Evolutionary conservation across 73 alveolate genomes (phyloP).

Genomic region (Paramecium caudatum): DNA sequence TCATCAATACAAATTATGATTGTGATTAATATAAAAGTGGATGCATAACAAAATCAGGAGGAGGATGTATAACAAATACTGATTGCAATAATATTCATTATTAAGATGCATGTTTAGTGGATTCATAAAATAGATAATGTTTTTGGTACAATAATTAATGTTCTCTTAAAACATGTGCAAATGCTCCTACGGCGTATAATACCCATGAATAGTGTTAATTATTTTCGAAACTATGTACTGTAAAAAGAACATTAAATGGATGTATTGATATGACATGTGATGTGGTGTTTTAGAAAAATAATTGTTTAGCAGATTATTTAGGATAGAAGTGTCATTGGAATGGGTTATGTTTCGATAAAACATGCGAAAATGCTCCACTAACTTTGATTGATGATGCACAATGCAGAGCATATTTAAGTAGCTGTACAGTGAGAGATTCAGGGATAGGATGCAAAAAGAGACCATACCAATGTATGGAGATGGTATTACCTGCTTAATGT

Average conservation of each 20-base stretch:
- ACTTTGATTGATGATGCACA: conserved; percentile 10
- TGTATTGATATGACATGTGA: conserved; percentile 20
- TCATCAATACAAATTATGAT: background rate
- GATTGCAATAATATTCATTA: background rate
- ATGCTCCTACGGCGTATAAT: conserved; percentile 36
- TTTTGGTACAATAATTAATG: conserved; percentile 9
- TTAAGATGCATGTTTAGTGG: background rate
- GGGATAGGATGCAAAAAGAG: conserved; percentile 46
- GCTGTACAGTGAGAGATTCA: conserved; percentile 27
- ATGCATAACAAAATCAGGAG: conserved; percentile 15
- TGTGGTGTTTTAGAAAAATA: background rate
- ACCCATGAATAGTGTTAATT: conserved; percentile 33
- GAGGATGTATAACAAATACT: conserved; percentile 14
- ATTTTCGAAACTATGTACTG: conserved; percentile 46
- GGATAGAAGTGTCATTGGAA: conserved; percentile 33
- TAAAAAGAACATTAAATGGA: conserved; percentile 3
- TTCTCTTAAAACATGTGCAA: background rate
- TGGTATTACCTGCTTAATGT: background rate
- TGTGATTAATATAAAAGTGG: conserved; percentile 8
- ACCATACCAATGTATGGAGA: background rate
- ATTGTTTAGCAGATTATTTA: background rate
- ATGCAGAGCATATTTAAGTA: conserved; percentile 22
- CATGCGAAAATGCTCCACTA: conserved; percentile 59
- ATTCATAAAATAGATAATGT: background rate
- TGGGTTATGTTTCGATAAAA: conserved; percentile 57